Evolutionary conservation across 768 basidiomycete genomes (phyloP).

Genomic region (Pleurotus tuoliensis): DNA sequence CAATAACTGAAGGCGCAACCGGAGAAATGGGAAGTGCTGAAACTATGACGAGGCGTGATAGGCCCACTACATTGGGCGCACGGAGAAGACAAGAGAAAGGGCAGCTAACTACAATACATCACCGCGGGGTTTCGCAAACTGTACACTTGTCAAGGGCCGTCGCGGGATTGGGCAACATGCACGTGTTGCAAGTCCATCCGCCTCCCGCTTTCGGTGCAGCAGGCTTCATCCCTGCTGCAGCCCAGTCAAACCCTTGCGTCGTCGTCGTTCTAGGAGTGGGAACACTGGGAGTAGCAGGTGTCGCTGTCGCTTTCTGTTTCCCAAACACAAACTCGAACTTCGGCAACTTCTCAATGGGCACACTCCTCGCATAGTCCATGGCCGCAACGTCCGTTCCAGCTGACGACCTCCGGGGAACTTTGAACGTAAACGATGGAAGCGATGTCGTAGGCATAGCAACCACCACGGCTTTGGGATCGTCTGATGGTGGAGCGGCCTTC

Average conservation of each 20-base stretch:
- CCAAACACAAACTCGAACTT: slow-evolving; percentile 13
- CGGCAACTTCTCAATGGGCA: slow-evolving; percentile 20
- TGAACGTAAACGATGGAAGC: slow-evolving; percentile 36
- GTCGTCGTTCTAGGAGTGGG: slow-evolving; percentile 16
- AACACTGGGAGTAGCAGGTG: background rate
- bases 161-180: slow-evolving; percentile 46
- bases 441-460: slow-evolving; percentile 21
- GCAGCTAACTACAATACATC: background rate
- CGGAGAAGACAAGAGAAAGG: background rate
- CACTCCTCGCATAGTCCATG: slow-evolving; percentile 33
- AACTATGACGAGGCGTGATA: too few relatives aligned
- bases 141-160: slow-evolving; percentile 43
- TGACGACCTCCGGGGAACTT: slow-evolving; percentile 19
- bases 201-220: slow-evolving; percentile 26
- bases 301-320: slow-evolving; percentile 1
- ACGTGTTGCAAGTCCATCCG: slow-evolving; percentile 57
- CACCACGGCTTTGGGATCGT: slow-evolving; percentile 27
- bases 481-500: background rate
- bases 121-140: slow-evolving; percentile 36
- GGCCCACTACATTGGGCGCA: too few relatives aligned
- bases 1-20: too few relatives aligned
- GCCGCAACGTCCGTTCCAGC: slow-evolving; percentile 19
- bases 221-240: slow-evolving; percentile 54
- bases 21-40: too few relatives aligned
- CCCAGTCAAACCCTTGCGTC: slow-evolving; percentile 46